Percentiles rank a stretch among this genome's conserved stretches.
phyloP scores from a whole-genome alignment of 75 land plant genomes.

The Cryptomeria japonica region DNA sequence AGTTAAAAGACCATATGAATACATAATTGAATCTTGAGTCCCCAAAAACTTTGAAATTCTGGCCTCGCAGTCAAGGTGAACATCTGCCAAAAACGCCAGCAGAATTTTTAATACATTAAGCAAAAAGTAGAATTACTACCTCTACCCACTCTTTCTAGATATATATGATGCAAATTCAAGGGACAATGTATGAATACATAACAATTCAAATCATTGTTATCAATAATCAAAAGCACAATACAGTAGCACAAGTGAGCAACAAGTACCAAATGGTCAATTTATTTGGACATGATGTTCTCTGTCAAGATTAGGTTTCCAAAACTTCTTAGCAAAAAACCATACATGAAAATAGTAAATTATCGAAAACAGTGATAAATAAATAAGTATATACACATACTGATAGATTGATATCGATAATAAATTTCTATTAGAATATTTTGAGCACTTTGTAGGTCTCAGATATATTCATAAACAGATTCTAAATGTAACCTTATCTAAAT shows the following conservation, averaged over 20 bases:
- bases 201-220: background rate
- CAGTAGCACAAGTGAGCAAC: background rate
- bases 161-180: background rate
- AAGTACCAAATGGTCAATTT: background rate
- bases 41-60: constrained; percentile 91
- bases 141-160: background rate
- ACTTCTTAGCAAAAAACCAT: no score
- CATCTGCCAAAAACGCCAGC: constrained; percentile 51
- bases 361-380: no score
- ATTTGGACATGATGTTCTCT: background rate
- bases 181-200: background rate
- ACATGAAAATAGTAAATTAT: no score
- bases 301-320: no score
- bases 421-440: background rate
- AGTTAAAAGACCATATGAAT: constrained; percentile 95
- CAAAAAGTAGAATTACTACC: background rate
- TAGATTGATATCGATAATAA: background rate
- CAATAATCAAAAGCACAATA: background rate
- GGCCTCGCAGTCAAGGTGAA: constrained; percentile 93
- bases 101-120: background rate
- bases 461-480: background rate
- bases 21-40: constrained; percentile 93
- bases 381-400: no score
- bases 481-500: background rate
- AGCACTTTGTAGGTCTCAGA: background rate